Percentiles rank a stretch among this genome's conserved stretches.
Conservation (phyloP, 108 stramenopile species). For the Pseudonitzschia pungens region DNA sequence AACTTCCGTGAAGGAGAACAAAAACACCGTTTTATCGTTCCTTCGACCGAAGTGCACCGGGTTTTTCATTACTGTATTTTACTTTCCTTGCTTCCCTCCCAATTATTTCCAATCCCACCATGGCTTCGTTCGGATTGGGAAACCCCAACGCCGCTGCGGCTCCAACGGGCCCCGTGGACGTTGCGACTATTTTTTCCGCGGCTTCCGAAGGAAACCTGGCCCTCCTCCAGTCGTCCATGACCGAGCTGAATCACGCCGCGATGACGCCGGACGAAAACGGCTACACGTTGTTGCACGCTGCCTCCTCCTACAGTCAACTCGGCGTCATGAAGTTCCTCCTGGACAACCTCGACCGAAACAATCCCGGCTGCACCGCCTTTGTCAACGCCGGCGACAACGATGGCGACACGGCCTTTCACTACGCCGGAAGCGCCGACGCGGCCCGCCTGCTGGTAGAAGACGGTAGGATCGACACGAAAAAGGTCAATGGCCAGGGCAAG, state of each 20-base stretch:
- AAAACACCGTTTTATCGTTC: too few relatives aligned
- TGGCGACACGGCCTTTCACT: constrained; percentile 75
- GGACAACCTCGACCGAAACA: constrained; percentile 18
- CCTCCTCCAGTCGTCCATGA: constrained; percentile 45
- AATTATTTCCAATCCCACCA: not conserved
- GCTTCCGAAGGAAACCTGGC: constrained; percentile 59
- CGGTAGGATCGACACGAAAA: constrained; percentile 27
- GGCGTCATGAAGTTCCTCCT: constrained; percentile 41
- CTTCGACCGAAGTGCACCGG: too few relatives aligned
- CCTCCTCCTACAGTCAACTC: constrained; percentile 58
- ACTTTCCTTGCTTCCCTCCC: not conserved
- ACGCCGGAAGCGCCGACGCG: constrained; percentile 45
- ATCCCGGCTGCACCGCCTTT: not conserved
- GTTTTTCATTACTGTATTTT: too few relatives aligned
- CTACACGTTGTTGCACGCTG: constrained; percentile 64
- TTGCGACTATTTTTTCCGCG: constrained; percentile 64
- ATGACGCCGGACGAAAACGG: constrained; percentile 54
- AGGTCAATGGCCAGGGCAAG: constrained; percentile 43
- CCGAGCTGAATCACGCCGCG: constrained; percentile 26
- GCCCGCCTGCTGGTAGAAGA: constrained; percentile 44
- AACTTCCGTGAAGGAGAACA: too few relatives aligned
- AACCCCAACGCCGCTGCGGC: not conserved
- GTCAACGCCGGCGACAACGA: constrained; percentile 52
- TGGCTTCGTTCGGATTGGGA: constrained; percentile 48
- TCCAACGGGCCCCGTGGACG: constrained; percentile 32